phyloP scores from a whole-genome alignment of 176 grass and related monocot species.

The Elymus sibiricus region DNA sequence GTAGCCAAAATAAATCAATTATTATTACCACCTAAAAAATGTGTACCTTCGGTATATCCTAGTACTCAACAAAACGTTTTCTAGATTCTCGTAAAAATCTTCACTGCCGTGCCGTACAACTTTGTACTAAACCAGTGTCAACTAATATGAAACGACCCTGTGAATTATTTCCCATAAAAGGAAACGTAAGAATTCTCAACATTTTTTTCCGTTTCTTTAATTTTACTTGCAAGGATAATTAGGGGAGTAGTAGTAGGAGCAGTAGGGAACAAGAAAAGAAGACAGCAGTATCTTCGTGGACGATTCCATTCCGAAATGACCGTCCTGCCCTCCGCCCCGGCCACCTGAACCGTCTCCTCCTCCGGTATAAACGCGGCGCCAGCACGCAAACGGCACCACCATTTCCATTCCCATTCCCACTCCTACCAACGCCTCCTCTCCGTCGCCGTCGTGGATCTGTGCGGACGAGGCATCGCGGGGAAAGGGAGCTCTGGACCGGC shows the following conservation, averaged over 20 bases:
- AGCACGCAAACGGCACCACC: neutral
- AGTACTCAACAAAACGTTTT: too few relatives aligned
- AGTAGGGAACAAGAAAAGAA: neutral
- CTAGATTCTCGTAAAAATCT: too few relatives aligned
- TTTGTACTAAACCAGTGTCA: too few relatives aligned
- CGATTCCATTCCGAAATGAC: neutral
- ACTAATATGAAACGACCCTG: too few relatives aligned
- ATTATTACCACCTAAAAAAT: too few relatives aligned
- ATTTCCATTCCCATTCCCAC: neutral
- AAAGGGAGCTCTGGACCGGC: neutral
- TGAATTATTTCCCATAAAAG: too few relatives aligned
- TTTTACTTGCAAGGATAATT: neutral
- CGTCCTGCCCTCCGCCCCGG: neutral
- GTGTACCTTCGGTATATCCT: too few relatives aligned
- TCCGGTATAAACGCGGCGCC: slow-evolving; percentile 35
- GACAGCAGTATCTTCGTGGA: neutral
- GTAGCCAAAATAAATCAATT: too few relatives aligned
- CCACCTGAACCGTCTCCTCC: neutral
- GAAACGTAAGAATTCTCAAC: too few relatives aligned
- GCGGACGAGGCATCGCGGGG: neutral
- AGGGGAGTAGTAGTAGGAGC: neutral
- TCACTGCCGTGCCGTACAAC: too few relatives aligned
- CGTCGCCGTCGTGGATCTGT: neutral
- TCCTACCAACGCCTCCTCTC: neutral
- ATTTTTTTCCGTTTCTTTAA: neutral